phyloP scores from a whole-genome alignment of 2,329 filamentous ascomycete species.

The Colletotrichum sp. region DNA sequence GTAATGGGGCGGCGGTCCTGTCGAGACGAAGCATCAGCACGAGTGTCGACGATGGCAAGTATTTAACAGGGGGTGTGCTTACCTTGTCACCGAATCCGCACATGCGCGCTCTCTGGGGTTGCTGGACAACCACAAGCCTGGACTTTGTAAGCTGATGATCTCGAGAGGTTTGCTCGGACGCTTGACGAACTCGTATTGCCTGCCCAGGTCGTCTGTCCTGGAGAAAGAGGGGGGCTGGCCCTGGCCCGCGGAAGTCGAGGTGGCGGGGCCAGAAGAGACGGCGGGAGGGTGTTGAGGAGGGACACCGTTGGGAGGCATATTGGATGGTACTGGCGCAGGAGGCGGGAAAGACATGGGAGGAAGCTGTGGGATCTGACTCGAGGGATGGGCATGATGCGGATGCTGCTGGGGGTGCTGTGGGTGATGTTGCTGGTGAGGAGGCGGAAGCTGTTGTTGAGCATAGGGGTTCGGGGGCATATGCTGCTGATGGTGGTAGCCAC shows the following conservation, averaged over 20 bases:
- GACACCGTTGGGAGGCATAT: slow-evolving; percentile 13
- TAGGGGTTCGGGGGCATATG: slow-evolving; percentile 3
- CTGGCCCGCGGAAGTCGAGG: background rate
- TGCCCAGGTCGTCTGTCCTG: slow-evolving; percentile 1
- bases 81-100: slow-evolving; percentile 99
- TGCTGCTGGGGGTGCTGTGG: background rate
- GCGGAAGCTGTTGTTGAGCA: background rate
- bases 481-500: slow-evolving; percentile 16
- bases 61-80: background rate
- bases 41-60: slow-evolving; percentile 24
- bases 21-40: slow-evolving; percentile 7
- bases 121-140: slow-evolving; percentile 83
- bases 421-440: background rate
- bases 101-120: slow-evolving; percentile 93
- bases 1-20: slow-evolving; percentile 96
- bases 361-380: slow-evolving; percentile 14
- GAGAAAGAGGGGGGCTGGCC: background rate
- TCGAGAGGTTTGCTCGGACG: background rate
- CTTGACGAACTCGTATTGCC: slow-evolving; percentile 11
- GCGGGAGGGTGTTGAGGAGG: slow-evolving; percentile 8
- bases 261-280: background rate
- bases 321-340: slow-evolving; percentile 12
- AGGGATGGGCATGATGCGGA: slow-evolving; percentile 8
- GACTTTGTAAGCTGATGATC: background rate
- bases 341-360: slow-evolving; percentile 18